phyloP scores from a whole-genome alignment of 139 green algal genomes.

The Chlorella sp. region DNA sequence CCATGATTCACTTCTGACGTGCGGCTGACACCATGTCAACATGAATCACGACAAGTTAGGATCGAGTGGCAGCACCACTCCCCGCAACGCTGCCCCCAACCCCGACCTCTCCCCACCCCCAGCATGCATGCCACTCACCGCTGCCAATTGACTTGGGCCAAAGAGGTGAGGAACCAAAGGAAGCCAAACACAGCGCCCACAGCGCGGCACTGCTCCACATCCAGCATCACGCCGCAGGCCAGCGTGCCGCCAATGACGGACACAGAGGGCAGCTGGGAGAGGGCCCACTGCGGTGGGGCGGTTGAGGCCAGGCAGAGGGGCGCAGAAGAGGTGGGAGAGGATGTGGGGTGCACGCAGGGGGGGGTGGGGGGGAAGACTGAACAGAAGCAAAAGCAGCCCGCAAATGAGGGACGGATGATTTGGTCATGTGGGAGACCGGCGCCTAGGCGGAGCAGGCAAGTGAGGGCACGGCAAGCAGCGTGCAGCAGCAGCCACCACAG shows the following conservation, averaged over 20 bases:
- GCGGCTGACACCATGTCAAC: too few relatives aligned
- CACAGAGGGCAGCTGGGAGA: conserved; percentile 10
- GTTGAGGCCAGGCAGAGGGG: background rate
- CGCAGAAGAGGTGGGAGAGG: background rate
- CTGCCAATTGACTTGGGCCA: background rate
- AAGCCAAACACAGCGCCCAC: conserved; percentile 19
- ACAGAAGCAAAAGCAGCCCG: too few relatives aligned
- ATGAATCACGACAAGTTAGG: too few relatives aligned
- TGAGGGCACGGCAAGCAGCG: too few relatives aligned
- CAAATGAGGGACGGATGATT: too few relatives aligned
- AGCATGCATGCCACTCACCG: background rate
- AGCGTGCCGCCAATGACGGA: conserved; percentile 10
- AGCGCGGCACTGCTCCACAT: conserved; percentile 14
- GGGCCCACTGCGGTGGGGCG: background rate
- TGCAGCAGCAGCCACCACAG: background rate
- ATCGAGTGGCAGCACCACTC: too few relatives aligned
- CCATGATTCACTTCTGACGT: too few relatives aligned
- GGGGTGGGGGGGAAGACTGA: background rate
- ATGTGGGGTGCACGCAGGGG: background rate
- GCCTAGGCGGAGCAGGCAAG: too few relatives aligned
- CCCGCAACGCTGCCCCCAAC: too few relatives aligned
- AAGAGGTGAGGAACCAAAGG: background rate
- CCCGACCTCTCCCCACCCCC: too few relatives aligned
- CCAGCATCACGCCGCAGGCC: background rate
- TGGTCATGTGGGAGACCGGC: too few relatives aligned